Percentiles rank a stretch among this genome's conserved stretches.
phyloP scores from a whole-genome alignment of 2,329 filamentous ascomycete species.

The Ophiostoma angusticollis region DNA sequence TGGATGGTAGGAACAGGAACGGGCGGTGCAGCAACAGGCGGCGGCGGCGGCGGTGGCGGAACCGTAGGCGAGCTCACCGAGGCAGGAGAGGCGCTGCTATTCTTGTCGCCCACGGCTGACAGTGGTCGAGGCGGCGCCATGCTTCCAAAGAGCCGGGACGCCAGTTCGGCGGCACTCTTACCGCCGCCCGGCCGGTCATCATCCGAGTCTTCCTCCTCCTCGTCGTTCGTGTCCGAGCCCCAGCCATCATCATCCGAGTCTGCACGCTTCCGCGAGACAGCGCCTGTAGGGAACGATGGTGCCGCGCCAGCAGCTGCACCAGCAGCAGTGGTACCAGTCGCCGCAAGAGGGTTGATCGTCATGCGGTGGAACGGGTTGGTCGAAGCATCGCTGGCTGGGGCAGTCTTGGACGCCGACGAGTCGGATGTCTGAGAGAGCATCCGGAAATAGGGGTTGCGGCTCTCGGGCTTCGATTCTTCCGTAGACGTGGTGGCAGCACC shows the following conservation, averaged over 20 bases:
- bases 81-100: conserved; percentile 25
- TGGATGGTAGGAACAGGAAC: conserved; percentile 20
- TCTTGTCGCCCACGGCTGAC: conserved; percentile 66
- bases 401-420: conserved; percentile 25
- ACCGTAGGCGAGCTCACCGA: conserved; percentile 26
- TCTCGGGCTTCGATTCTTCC: conserved; percentile 50
- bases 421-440: conserved; percentile 64
- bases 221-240: conserved; percentile 59
- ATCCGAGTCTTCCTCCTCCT: conserved; percentile 53
- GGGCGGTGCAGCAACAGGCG: conserved; percentile 17
- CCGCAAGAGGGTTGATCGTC: conserved; percentile 44
- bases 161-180: conserved; percentile 77
- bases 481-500: conserved; percentile 40
- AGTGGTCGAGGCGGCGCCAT: conserved; percentile 89
- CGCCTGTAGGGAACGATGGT: conserved; percentile 31
- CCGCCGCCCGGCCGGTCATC: conserved; percentile 70
- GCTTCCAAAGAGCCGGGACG: conserved; percentile 89
- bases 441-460: conserved; percentile 89
- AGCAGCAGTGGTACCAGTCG: conserved; percentile 31
- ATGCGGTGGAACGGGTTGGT: conserved; percentile 95
- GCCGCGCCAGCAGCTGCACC: conserved; percentile 26
- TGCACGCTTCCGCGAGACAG: conserved; percentile 40
- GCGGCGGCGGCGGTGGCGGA: conserved; percentile 27
- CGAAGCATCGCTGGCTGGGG: conserved; percentile 44
- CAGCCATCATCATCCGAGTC: conserved; percentile 65